These are phyloP conservation scores for Dimargaris cristalligena DNA, from an alignment of 192 early-diverging fungal genomes.

Conservation along the genomic window DNA sequence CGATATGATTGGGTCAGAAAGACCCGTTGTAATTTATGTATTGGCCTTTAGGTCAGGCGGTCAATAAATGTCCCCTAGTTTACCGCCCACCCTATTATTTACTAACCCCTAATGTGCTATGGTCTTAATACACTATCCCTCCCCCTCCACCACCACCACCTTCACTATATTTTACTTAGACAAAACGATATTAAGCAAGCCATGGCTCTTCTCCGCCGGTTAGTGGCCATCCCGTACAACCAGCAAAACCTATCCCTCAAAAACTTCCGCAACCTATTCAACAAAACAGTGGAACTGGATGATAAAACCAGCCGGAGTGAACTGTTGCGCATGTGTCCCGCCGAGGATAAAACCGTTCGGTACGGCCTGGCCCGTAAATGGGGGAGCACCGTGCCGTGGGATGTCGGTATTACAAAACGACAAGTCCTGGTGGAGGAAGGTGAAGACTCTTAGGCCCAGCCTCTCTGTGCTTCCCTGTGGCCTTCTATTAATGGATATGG, in stretches of 20 bases:
- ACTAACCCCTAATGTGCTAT: too few species aligned
- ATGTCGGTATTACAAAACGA: conserved; percentile 23
- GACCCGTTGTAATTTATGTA: too few species aligned
- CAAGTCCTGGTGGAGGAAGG: conserved; percentile 15
- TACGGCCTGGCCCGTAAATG: conserved; percentile 34
- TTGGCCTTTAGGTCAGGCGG: too few species aligned
- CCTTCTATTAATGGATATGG: too few species aligned
- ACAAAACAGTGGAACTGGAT: conserved; percentile 30
- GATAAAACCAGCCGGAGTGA: conserved; percentile 29
- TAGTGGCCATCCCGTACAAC: conserved; percentile 20
- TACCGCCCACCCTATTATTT: too few species aligned
- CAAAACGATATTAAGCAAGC: conserved; percentile 29
- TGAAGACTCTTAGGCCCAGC: background rate
- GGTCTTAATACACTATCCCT: too few species aligned
- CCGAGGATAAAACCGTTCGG: conserved; percentile 19
- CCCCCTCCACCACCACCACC: too few species aligned
- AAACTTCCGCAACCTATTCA: conserved; percentile 30
- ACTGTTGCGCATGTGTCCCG: conserved; percentile 30
- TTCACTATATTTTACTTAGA: conserved; percentile 49
- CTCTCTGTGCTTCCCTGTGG: too few species aligned
- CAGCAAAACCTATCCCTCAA: conserved; percentile 24
- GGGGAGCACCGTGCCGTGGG: conserved; percentile 35
- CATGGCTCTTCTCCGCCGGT: conserved; percentile 30
- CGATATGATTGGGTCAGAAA: too few species aligned
- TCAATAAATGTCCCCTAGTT: too few species aligned